Percentiles rank a stretch among this genome's conserved stretches.
phyloP scores from a whole-genome alignment of 306 rosid species.

The Hylodesmum podocarpum region DNA sequence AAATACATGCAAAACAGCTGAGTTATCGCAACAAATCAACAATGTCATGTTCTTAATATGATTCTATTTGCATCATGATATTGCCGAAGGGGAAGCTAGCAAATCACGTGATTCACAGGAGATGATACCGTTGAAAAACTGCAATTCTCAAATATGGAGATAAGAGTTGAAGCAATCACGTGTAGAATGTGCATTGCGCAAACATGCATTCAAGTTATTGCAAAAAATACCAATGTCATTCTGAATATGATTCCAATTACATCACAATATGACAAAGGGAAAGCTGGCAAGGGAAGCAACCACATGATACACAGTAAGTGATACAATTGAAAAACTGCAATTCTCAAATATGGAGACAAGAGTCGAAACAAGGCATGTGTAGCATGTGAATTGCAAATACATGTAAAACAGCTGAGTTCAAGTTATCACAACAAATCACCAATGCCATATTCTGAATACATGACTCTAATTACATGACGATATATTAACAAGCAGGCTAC shows the following conservation, averaged over 20 bases:
- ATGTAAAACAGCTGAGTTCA: neutral
- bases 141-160: no score
- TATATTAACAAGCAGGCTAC: neutral
- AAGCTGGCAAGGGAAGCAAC: slow-evolving; percentile 1
- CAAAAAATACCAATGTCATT: no score
- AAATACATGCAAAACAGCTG: neutral
- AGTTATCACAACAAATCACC: slow-evolving; percentile 12
- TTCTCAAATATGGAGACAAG: neutral
- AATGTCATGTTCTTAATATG: neutral
- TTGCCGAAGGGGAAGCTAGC: no score
- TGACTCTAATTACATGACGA: neutral
- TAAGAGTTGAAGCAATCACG: no score
- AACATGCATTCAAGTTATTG: no score
- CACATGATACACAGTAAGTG: neutral
- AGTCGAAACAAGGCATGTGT: neutral
- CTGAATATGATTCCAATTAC: no score
- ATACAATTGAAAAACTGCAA: slow-evolving; percentile 4
- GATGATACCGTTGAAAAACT: no score
- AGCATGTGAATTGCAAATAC: neutral
- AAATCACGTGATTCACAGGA: no score
- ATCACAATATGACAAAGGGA: neutral
- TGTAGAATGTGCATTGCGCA: no score
- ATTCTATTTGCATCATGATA: neutral
- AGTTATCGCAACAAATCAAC: slow-evolving; percentile 1
- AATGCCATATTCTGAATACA: neutral